Evolutionary conservation across 306 rosid species (phyloP).

Genomic region (Mucuna pruriens): DNA sequence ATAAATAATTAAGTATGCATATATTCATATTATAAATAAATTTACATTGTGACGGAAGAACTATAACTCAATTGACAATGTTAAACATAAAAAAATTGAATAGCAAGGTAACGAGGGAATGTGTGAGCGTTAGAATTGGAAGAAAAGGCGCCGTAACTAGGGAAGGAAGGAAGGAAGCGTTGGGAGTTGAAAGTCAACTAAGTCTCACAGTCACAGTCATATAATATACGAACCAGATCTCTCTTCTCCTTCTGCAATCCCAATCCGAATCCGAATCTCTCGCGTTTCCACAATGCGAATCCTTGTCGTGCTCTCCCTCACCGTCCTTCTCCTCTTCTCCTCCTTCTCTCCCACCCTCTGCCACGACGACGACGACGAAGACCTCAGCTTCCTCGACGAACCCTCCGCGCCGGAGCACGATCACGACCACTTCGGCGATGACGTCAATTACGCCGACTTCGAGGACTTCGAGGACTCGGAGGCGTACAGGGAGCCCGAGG

Average conservation of each 20-base stretch:
- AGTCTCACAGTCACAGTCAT: neutral
- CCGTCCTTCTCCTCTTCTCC: slow-evolving; percentile 71
- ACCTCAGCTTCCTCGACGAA: slow-evolving; percentile 90
- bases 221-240: slow-evolving; percentile 16
- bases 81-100: too few relatives aligned
- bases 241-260: neutral
- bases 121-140: too few relatives aligned
- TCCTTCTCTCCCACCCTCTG: slow-evolving; percentile 53
- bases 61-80: too few relatives aligned
- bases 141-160: slow-evolving; percentile 27
- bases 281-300: slow-evolving; percentile 58
- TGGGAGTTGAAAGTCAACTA: slow-evolving; percentile 35
- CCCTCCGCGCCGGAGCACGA: slow-evolving; percentile 31
- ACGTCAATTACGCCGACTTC: slow-evolving; percentile 61
- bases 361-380: slow-evolving; percentile 62
- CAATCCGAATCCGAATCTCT: neutral
- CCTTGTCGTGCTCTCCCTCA: slow-evolving; percentile 53
- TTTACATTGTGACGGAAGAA: too few relatives aligned
- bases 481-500: slow-evolving; percentile 57
- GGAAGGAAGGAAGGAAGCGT: too few relatives aligned
- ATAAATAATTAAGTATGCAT: too few relatives aligned
- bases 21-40: too few relatives aligned
- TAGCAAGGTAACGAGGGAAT: too few relatives aligned
- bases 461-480: slow-evolving; percentile 62
- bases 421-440: slow-evolving; percentile 43